Evolutionary conservation across 2,329 filamentous ascomycete genomes (phyloP), one percentile per base, ranked within the genome.

Genomic region (Xylaria arbuscula): DNA sequence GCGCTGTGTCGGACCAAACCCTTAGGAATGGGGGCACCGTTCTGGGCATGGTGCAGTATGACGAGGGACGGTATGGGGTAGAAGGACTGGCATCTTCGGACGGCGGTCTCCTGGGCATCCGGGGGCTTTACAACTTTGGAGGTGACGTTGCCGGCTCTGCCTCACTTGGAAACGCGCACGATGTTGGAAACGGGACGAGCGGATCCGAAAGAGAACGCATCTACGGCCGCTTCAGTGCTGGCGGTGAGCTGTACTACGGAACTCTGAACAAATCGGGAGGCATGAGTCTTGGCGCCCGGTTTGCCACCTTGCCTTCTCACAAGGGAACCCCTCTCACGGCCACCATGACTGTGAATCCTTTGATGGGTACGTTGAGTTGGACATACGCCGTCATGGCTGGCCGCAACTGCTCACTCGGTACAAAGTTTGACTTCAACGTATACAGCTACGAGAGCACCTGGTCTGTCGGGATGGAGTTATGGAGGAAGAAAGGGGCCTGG

Each of bases 381-480:
- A 97, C 90, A 17, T 99, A 99, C 79, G 93, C 96, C 0, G 93
- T 98, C 56, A 92, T 93, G 76, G 95, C 95, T 1, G 93, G 93
- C 2, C 88, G 88, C 40, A 89, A 93, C 75, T 88, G 97, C 73
- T 92, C 93, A 11, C 87, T 99, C 58, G 96, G 94, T 71, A 97
- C 94, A 24, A 90, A 92, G 58, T 95, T 98, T 82, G 94, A 97
- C 77, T 99, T 99, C 82, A 99, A 99, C 76, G 92, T 98, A 58
- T 98, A 98, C 81, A 97, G 93, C 78, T 99, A 98, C 83, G 96
- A 99, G 83, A 97, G 93, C 77, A 92, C 96, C 67, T 91, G 97
- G 85, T 91, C 94, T 32, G 87, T 98, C 28, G 96, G 96, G 15
- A 93, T 93, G 82, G 96, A 99, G 82, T 84, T 98, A 51, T 99